These are phyloP conservation scores for Dittrichia graveolens DNA, from an alignment of 129 eudicot genomes.

Conservation along the genomic window DNA sequence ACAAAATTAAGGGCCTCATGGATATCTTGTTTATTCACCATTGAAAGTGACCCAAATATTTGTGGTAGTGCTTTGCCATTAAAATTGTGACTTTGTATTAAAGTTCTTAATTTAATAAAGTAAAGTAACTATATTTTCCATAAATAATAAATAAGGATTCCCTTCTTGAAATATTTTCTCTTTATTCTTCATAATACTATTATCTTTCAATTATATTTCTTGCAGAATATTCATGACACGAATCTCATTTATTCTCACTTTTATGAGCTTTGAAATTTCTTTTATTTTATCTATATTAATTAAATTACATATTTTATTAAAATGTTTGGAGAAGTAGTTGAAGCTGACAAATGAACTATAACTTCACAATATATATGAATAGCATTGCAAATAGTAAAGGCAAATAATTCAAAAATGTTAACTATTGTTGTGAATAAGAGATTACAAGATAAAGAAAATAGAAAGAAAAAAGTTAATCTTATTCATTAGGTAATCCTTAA, in stretches of 20 bases:
- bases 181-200: not conserved
- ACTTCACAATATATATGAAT: no score
- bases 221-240: not conserved
- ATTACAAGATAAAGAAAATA: no score
- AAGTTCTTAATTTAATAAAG: not conserved
- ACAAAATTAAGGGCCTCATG: not conserved
- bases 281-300: no score
- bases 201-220: not conserved
- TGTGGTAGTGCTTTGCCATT: slow-evolving; percentile 13
- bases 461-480: no score
- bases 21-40: not conserved
- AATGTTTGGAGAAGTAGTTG: no score
- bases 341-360: no score
- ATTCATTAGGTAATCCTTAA: no score
- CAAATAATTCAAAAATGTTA: no score
- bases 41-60: slow-evolving; percentile 22
- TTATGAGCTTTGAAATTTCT: not conserved
- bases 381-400: no score
- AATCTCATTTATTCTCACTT: not conserved
- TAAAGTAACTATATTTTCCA: not conserved
- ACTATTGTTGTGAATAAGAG: no score
- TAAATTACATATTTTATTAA: no score
- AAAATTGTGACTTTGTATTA: slow-evolving; percentile 1
- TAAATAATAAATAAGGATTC: not conserved
- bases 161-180: not conserved